phyloP scores from a whole-genome alignment of 2,329 filamentous ascomycete species.

The Exophiala aquamarina region DNA sequence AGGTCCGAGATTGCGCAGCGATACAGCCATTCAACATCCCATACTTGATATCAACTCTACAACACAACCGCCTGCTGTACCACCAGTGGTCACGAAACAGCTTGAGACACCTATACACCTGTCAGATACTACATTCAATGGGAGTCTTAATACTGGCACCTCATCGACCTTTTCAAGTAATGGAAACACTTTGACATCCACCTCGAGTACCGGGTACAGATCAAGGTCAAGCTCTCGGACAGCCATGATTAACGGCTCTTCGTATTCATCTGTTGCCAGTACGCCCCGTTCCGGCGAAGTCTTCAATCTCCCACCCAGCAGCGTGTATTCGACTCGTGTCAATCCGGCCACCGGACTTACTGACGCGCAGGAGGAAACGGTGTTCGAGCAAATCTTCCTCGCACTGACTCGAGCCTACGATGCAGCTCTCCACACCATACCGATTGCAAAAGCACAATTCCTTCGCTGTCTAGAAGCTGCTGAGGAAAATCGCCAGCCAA shows the following conservation, averaged over 20 bases:
- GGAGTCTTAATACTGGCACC: constrained; percentile 14
- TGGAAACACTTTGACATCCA: constrained; percentile 17
- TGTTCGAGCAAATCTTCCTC: constrained; percentile 80
- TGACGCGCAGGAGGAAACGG: constrained; percentile 71
- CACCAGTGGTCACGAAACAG: constrained; percentile 39
- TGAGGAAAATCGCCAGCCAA: constrained; percentile 59
- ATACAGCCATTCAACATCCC: constrained; percentile 51
- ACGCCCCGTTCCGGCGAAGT: constrained; percentile 83
- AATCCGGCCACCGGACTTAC: constrained; percentile 61
- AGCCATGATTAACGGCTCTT: constrained; percentile 33
- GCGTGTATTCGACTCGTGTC: constrained; percentile 50
- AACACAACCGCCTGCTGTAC: constrained; percentile 19
- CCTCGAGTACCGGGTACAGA: constrained; percentile 17
- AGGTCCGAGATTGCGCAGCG: constrained; percentile 49
- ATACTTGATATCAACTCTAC: constrained; percentile 13
- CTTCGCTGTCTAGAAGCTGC: constrained; percentile 62
- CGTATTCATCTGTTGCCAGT: constrained; percentile 51
- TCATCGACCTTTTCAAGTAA: constrained; percentile 21
- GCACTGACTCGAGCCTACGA: constrained; percentile 73
- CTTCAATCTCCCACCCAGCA: constrained; percentile 59
- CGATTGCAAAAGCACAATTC: constrained; percentile 68
- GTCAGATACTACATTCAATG: constrained; percentile 22
- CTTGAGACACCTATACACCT: constrained; percentile 22
- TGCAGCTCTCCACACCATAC: constrained; percentile 69
- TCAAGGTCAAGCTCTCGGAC: constrained; percentile 29